Conservation (phyloP, 192 early-diverging fungal genomes). For the Umbelopsis sp. region DNA sequence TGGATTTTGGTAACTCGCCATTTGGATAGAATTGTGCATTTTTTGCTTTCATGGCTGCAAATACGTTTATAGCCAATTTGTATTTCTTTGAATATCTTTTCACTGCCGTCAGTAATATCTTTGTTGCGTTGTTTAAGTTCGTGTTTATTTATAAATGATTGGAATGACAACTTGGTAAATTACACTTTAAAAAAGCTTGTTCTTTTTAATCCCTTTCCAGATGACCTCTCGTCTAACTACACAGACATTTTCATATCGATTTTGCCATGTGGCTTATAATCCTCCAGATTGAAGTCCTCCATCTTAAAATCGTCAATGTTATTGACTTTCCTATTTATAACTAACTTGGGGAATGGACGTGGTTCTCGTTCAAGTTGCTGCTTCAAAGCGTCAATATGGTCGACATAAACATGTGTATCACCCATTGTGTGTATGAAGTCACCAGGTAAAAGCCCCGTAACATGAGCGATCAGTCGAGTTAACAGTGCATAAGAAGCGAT, state of each 20-base stretch:
- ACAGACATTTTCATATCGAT: conserved; percentile 97
- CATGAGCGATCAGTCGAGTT: conserved; percentile 87
- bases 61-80: too few species aligned
- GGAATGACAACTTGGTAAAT: too few species aligned
- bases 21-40: not conserved
- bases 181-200: too few species aligned
- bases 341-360: conserved; percentile 79
- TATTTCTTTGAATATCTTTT: too few species aligned
- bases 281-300: conserved; percentile 80
- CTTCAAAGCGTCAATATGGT: conserved; percentile 88
- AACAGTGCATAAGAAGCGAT: conserved; percentile 96
- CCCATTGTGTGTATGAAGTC: conserved; percentile 93
- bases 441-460: conserved; percentile 80
- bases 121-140: too few species aligned
- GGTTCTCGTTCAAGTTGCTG: conserved; percentile 80
- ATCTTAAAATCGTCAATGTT: conserved; percentile 75
- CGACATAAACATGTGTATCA: conserved; percentile 92
- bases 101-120: too few species aligned
- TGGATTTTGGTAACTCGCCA: conserved; percentile 5
- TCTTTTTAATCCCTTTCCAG: too few species aligned
- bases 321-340: conserved; percentile 56
- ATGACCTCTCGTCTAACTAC: conserved; percentile 33
- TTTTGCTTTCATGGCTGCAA: too few species aligned
- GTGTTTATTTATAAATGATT: too few species aligned
- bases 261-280: conserved; percentile 85